Conservation (phyloP, 2,329 filamentous ascomycete genomes). For the Gnomoniopsis smithogilvyi region DNA sequence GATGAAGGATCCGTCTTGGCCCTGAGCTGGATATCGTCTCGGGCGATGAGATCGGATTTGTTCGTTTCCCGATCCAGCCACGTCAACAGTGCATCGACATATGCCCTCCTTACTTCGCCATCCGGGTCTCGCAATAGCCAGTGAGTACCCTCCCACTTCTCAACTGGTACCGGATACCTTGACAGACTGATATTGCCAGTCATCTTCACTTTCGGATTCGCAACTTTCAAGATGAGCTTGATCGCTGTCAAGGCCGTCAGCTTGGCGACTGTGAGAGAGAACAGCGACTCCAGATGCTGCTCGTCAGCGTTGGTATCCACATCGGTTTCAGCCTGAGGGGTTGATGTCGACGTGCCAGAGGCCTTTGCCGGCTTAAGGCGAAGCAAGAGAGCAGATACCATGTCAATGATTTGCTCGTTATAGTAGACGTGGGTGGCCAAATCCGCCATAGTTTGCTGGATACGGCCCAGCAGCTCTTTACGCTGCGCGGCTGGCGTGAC, state of each 20-base stretch:
- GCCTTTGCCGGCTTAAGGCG: constrained; percentile 67
- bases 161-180: constrained; percentile 71
- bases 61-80: constrained; percentile 85
- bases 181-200: constrained; percentile 61
- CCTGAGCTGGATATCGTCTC: constrained; percentile 25
- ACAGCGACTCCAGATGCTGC: constrained; percentile 47
- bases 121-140: constrained; percentile 84
- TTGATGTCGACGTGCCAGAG: constrained; percentile 38
- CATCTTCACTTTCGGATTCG: constrained; percentile 64
- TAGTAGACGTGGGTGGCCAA: constrained; percentile 96
- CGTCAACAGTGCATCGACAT: constrained; percentile 76
- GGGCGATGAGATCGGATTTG: constrained; percentile 50
- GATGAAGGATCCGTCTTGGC: constrained; percentile 53
- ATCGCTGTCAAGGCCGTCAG: constrained; percentile 71
- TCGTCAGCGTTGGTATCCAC: constrained; percentile 33
- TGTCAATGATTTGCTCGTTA: constrained; percentile 91
- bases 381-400: constrained; percentile 77
- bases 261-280: constrained; percentile 53
- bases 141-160: constrained; percentile 94
- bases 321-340: constrained; percentile 45
- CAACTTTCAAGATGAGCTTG: constrained; percentile 77
- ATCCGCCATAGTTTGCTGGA: constrained; percentile 84
- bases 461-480: constrained; percentile 62
- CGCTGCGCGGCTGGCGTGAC: constrained; percentile 44
- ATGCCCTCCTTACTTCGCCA: constrained; percentile 75